Evolutionary conservation across 2,329 filamentous ascomycete genomes (phyloP).

Genomic region (Aspergillus sp.): DNA sequence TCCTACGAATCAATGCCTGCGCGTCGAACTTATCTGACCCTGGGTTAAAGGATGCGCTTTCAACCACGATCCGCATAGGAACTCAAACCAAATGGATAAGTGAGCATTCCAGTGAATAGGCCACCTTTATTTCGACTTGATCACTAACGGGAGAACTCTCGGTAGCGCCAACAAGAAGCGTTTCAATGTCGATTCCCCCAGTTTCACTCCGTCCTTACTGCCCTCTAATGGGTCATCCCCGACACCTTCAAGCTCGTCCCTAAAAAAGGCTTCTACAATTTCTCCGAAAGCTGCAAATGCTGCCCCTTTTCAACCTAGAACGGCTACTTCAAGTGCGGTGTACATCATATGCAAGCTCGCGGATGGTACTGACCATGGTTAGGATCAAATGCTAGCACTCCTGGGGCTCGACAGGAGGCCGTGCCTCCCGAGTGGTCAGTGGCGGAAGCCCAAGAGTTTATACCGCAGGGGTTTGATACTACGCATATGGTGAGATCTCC

Average conservation of each 20-base stretch:
- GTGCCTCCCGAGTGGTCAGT: slow-evolving; percentile 46
- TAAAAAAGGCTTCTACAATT: slow-evolving; percentile 70
- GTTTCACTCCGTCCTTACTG: slow-evolving; percentile 72
- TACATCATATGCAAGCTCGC: slow-evolving; percentile 1
- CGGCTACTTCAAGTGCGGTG: slow-evolving; percentile 39
- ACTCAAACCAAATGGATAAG: slow-evolving; percentile 43
- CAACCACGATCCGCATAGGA: slow-evolving; percentile 76
- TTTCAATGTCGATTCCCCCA: slow-evolving; percentile 92
- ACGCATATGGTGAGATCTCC: slow-evolving; percentile 47
- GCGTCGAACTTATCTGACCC: slow-evolving; percentile 18
- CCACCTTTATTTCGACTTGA: slow-evolving; percentile 3
- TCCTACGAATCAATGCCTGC: not conserved
- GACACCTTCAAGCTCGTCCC: slow-evolving; percentile 20
- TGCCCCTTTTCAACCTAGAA: slow-evolving; percentile 56
- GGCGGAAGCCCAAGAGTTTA: slow-evolving; percentile 48
- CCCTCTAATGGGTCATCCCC: slow-evolving; percentile 39
- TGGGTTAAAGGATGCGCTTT: slow-evolving; percentile 67
- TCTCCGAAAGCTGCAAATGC: slow-evolving; percentile 89
- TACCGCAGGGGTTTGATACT: slow-evolving; percentile 56
- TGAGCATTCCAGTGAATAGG: slow-evolving; percentile 22
- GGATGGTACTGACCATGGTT: slow-evolving; percentile 24
- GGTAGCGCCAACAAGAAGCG: slow-evolving; percentile 58
- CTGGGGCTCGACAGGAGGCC: slow-evolving; percentile 39
- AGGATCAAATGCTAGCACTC: slow-evolving; percentile 44
- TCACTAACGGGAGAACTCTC: slow-evolving; percentile 19